Evolutionary conservation across 352 stramenopile genomes (phyloP), one percentile per base, ranked within the genome.

Genomic region (Phytophthora pistaciae): DNA sequence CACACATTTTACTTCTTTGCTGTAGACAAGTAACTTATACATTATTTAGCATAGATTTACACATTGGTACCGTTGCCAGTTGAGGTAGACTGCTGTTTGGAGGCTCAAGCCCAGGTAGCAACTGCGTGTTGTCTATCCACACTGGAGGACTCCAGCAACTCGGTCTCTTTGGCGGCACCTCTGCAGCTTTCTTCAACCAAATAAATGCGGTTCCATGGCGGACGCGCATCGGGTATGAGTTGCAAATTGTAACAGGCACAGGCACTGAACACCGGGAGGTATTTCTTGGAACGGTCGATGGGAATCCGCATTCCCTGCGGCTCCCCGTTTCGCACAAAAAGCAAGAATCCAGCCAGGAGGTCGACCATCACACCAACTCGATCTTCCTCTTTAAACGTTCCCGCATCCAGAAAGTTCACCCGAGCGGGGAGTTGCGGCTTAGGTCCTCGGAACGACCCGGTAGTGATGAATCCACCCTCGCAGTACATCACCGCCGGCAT

Each of bases 401-500:
- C 71, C 0, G 82, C 83, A 59, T 83, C 78, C 60, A 93, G 71
- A 61, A 84, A 78, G 21, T 64, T 78, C 3, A 87, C 68, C 4
- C 64, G 59, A 13, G 72, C 68, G 10, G 83, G 85, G 8, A 93
- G 64, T 49, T 64, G 70, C 27, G 82, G 71, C 9, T 85, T 84
- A 0, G 82, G 83, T 9, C 85, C 85, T 50, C 82, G 71, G 31
- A 93, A 93, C 44, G 83, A 79, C 49, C 85, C 83, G n/a, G 77
- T 91, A 0, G 85, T 91, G 69, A 93, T 84, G 56, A 91, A 84
- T 9, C 85, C 85, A 13, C 70, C 77, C 64, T 91, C 82, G 27
- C 82, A 84, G 55, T 93, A 93, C 83, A 93, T 93, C 60, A 93
- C 79, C n/a, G 83, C 85, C 3, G 85, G 80, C 61, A 93, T 87